Conservation (phyloP, 176 grass and related monocot species). For the Luzula sylvatica region DNA sequence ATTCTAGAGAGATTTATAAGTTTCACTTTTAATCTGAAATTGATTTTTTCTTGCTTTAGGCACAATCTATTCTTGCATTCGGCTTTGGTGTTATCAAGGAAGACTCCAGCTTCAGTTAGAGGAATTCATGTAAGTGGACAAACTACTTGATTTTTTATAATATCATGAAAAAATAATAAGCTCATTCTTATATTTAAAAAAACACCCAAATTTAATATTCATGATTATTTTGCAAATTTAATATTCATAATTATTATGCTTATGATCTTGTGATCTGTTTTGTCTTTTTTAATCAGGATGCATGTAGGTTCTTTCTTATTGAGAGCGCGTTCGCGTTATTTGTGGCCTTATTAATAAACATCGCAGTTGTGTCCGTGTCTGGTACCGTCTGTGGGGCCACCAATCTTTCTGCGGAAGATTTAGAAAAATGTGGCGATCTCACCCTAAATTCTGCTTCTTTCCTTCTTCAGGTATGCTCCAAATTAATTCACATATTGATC, state of each 20-base stretch:
- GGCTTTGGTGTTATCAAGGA: constrained; percentile 71
- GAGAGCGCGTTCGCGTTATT: constrained; percentile 81
- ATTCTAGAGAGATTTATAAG: neutral
- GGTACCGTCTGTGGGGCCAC: constrained; percentile 44
- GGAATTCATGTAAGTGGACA: constrained; percentile 66
- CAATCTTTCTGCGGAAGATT: constrained; percentile 30
- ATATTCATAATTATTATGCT: neutral
- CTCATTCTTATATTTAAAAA: neutral
- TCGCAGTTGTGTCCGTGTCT: constrained; percentile 57
- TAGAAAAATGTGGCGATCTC: constrained; percentile 41
- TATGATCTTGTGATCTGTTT: neutral
- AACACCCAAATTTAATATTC: neutral
- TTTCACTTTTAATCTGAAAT: neutral
- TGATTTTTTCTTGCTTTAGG: constrained; percentile 21
- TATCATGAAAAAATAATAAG: no score
- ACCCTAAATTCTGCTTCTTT: constrained; percentile 66
- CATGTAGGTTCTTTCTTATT: constrained; percentile 65
- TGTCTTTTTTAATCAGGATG: constrained; percentile 32
- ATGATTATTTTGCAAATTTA: neutral
- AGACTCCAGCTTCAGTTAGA: constrained; percentile 57
- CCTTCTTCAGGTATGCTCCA: constrained; percentile 43
- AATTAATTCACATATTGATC: neutral
- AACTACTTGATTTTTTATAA: no score
- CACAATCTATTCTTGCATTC: constrained; percentile 97
- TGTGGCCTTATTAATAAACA: constrained; percentile 83